Base-by-base conservation (phyloP, 2,329 filamentous ascomycete species). In the Coleophoma eucalyptorum region DNA sequence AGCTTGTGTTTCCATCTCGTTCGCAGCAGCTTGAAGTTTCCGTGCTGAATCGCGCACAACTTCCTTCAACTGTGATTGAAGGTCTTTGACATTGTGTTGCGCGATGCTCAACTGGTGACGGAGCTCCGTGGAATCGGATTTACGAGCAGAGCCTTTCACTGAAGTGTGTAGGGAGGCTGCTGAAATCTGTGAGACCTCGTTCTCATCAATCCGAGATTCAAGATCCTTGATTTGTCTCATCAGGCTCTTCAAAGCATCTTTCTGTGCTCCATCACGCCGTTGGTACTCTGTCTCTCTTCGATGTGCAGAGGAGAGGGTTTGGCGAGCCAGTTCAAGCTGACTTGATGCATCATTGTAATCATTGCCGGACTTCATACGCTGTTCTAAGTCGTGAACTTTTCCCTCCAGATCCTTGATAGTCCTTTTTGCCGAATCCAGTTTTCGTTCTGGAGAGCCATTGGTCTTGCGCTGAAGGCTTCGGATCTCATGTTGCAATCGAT, bases 401-500 rank as follows among this genome's bases (percentile, higher is more conserved):
- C 75, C 73, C 65, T 90, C 84, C n/a, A 89, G 75, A 20, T 86
- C 80, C 47, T 80, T 77, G 35, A 86, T 79, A 40, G 79, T 86
- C 43, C 79, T 80, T 58, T 81, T 84, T 3, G 84, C 76, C 34
- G 52, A 51, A 34, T 8, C 67, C 67, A 34, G 63, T 54, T 43
- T 62, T 44, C 31, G 21, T n/a, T 31, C 26, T 2, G 42, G 26
- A 18, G 42, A 26, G 8, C 42, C 42, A 26, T n/a, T 44, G 16
- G 26, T 26, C 31, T 44, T 48, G 33, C 49, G 63, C 55, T 81
- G 78, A 3, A 84, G 68, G 49, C 79, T 71, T 21, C 73, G 67
- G 44, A 83, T 72, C 55, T 84, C 78, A 33, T 77, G 71, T 20
- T 72, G 74, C 8, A 84, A 74, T 12, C 83, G 81, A 53, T 81